A percentile compares a stretch with the other conserved stretches of the same genome.
These are phyloP conservation scores for Tricladium varicosporioides DNA, from an alignment of 2,329 filamentous ascomycete genomes.

Conservation along the genomic window DNA sequence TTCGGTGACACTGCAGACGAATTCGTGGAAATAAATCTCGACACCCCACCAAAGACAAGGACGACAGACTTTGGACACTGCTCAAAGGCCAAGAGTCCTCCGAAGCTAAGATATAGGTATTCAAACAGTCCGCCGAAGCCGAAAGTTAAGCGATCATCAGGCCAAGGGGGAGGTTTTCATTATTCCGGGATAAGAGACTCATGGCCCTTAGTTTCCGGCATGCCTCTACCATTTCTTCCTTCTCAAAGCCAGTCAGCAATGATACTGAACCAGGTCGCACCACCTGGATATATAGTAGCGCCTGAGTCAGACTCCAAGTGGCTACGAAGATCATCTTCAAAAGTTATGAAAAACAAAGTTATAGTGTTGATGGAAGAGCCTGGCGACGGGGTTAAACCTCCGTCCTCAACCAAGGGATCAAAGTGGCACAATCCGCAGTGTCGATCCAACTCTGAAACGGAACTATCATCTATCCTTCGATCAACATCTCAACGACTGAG, in stretches of 20 bases:
- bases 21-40: slow-evolving; percentile 4
- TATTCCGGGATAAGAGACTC: slow-evolving; percentile 27
- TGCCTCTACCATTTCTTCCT: slow-evolving; percentile 16
- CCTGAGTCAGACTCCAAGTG: slow-evolving; percentile 15
- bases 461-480: slow-evolving; percentile 26
- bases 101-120: not conserved
- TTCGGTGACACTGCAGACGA: slow-evolving; percentile 10
- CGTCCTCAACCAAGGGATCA: not conserved
- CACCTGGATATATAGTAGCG: slow-evolving; percentile 26
- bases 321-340: slow-evolving; percentile 14
- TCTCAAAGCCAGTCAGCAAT: slow-evolving; percentile 17
- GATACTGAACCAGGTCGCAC: slow-evolving; percentile 23
- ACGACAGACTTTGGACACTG: slow-evolving; percentile 3
- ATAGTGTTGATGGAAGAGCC: not conserved
- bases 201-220: slow-evolving; percentile 27
- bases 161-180: slow-evolving; percentile 8
- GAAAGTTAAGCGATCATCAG: no score
- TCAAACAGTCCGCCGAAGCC: no score
- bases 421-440: slow-evolving; percentile 1
- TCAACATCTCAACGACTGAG: slow-evolving; percentile 30
- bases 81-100: no score
- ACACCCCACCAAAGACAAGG: slow-evolving; percentile 13
- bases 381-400: not conserved
- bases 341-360: slow-evolving; percentile 2
- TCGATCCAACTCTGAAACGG: slow-evolving; percentile 24